Evolutionary conservation across 2,329 filamentous ascomycete species (phyloP), one percentile per base, ranked within the genome.

Genomic region (Aspergillus pseudoviridinutans): DNA sequence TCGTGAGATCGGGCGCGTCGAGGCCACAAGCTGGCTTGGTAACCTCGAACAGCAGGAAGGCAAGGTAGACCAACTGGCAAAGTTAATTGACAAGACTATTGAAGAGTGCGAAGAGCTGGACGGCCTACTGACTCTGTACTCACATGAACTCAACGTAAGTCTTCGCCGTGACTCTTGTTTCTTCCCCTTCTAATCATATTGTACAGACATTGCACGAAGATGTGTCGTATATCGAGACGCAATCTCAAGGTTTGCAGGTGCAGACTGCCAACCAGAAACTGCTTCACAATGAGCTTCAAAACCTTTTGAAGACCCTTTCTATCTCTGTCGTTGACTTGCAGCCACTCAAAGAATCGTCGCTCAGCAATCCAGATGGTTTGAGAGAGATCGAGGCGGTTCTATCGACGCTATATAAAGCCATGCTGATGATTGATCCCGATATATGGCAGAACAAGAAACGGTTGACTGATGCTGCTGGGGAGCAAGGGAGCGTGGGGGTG

Each of bases 201-300:
- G 3, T 59, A 27, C 68, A 95, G 89, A 97, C 92, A 51, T 82
- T 99, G 29, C 92, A 92, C 56, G 93, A 97, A 51, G 94, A 99
- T 67, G 95, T 99, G 66, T 88, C 92, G 3, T 97, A 95, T 71
- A 97, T 99, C 63, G 94, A 99, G 77, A 92, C 94, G 1, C 94
- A 99, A 74, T 92, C 91, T 6, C 93, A 99, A 76, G 94, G 94
- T 79, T 79, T 99, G 50, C 94, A 99, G 69, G 93, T 99, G 6
- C 94, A 97, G 75, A 93, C 93, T 22, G 91, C 94, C 44, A 99
- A 99, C 67, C 94, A 99, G 72, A 96, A 96, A 73, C 83, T 96
- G 28, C 82, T 99, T 50, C 91, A 93, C 73, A 90, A 88, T 61
- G 94, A 99, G 73, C 82, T 99, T 1, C 87, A 95, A 71, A 89